Base-by-base conservation (phyloP, 768 basidiomycete species). In the Candolleomyces aberdarensis region DNA sequence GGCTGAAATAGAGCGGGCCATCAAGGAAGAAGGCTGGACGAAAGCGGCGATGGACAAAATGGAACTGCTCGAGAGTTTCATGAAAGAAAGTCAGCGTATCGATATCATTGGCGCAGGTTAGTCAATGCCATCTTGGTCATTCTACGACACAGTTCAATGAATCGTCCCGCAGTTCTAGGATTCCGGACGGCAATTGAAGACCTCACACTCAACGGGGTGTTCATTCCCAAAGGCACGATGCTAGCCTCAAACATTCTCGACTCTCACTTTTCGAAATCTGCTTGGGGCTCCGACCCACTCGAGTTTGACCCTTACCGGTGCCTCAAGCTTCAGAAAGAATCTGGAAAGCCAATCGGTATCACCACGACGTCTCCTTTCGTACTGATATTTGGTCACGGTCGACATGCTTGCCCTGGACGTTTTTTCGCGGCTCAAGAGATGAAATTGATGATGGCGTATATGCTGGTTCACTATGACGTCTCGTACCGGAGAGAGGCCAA, bases 301-400 rank as follows among this genome's bases (percentile, higher is more conserved):
- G 63, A 59, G 17, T 84, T 83, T 62, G 75, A 82, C 26, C 75
- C 75, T 0, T 76, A 76, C 62, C 74, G 83, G 0, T 81, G 78
- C 64, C 50, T 72, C 55, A 66, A 69, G 10, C 66, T 69, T 56
- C 66, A 71, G 57, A 69, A 36, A 57, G 63, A 40, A 46, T 62
- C 53, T 36, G 66, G 59, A 19, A 68, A 46, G 59, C 68, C 52
- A 57, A 68, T 56, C 63, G 69, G 64, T 62, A 71, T 68, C 62
- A 70, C 61, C 55, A 70, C 70, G 3, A 69, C 71, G 0, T 68
- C 67, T 8, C 47, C 67, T 15, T 70, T 72, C 7, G 75, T 69
- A 48, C 63, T 76, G 7, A 54, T 69, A 1, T 80, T 77, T 57
- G 78, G 78, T 3, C 68, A 74, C 29, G 78, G 78, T 1, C 66